Evolutionary conservation across 139 green algal genomes (phyloP), one percentile per base, ranked within the genome.

Genomic region (Astrephomene gubernaculifera): DNA sequence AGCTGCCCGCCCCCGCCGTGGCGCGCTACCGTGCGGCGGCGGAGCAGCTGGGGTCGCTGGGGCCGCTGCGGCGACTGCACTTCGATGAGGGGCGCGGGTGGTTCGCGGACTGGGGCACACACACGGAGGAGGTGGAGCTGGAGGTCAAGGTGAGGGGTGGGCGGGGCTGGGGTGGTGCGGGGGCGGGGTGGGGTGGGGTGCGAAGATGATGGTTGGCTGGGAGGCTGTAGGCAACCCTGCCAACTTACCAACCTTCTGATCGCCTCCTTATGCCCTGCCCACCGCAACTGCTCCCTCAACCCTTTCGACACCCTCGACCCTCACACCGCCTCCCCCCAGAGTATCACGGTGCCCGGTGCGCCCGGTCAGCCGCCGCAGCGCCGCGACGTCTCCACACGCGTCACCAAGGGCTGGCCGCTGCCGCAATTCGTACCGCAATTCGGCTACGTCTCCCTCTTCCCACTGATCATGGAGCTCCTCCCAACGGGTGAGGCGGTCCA

Each of bases 401-500:
- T 63, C 10, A 71, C 79, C 12, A 65, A 44, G 27, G 14, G 60
- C 9, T 45, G 63, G n/a, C 95, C 95, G 1, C 31, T 22, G 33
- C 88, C 82, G 35, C 87, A 89, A 54, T 89, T 94, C 39, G 95
- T 99, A 27, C 95, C 93, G 27, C 93, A 97, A 82, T 96, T 94
- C 84, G 96, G 96, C 76, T 99, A 98, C 90, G 91, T 97, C 33
- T 94, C 87, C 38, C 91, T 99, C 41, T 99, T 99, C 90, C 97
- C 97, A 3, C 89, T 99, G 41, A 85, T 98, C 54, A 94, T 98
- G 93, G 68, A 87, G 19, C 89, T 99, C 63, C 89, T 99, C 36
- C 90, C 92, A 0, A n/a, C 92, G 4, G 88, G 91, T 39, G 72
- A 27, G 2, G 4, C 19, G 14, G 41, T 39, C 54, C 9, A 2